Evolutionary conservation across 176 grass and related monocot genomes (phyloP).

Genomic region (Melocanna baccifera): DNA sequence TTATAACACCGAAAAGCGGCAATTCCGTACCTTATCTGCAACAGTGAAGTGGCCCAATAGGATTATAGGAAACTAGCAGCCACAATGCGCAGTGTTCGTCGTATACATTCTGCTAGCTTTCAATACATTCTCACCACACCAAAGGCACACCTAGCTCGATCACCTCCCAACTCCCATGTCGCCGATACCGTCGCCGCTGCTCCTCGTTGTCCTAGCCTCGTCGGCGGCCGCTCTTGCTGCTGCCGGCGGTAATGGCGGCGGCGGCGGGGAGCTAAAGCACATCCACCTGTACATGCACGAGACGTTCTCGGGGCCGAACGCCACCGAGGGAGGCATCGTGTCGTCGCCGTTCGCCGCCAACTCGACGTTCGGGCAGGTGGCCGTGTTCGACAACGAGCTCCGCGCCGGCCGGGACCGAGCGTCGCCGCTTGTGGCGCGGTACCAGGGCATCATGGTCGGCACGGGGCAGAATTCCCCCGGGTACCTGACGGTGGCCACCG

Average conservation of each 20-base stretch:
- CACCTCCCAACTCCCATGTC: neutral
- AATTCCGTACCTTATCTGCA: too few species aligned
- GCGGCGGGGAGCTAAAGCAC: neutral
- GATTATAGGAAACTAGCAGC: too few species aligned
- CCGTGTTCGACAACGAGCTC: slow-evolving; percentile 22
- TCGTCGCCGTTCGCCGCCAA: neutral
- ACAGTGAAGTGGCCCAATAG: too few species aligned
- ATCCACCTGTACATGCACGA: slow-evolving; percentile 25
- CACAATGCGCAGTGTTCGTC: too few species aligned
- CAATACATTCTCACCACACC: too few species aligned
- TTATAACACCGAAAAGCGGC: too few species aligned
- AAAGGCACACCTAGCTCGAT: too few species aligned
- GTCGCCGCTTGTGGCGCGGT: slow-evolving; percentile 7
- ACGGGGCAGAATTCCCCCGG: neutral
- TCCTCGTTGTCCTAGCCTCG: neutral
- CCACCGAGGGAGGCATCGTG: neutral
- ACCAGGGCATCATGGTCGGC: slow-evolving; percentile 10
- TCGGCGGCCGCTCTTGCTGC: neutral
- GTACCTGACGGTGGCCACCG: neutral
- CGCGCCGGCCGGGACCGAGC: neutral
- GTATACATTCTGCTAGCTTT: too few species aligned
- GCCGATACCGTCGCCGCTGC: neutral
- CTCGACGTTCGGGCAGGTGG: slow-evolving; percentile 10
- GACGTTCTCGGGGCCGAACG: slow-evolving; percentile 11
- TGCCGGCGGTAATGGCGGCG: neutral